Evolutionary conservation across 2,329 filamentous ascomycete genomes (phyloP).

Genomic region (Pestalotiopsis sp.): DNA sequence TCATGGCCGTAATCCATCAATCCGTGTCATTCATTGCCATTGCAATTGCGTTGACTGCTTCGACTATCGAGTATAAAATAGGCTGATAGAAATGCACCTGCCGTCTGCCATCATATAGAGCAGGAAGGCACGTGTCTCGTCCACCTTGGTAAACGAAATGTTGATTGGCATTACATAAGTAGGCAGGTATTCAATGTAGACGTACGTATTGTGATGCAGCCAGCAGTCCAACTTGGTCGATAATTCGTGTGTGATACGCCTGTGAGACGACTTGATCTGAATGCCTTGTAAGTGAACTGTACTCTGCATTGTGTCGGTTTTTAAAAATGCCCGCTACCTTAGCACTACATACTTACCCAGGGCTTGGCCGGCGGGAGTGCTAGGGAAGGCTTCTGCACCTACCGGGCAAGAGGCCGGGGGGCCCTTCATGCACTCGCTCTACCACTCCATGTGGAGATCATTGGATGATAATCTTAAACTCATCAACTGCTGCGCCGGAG

Average conservation of each 20-base stretch:
- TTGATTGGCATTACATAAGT: neutral
- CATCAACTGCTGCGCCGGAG: constrained; percentile 19
- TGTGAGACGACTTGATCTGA: too few relatives aligned
- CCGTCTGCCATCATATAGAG: too few relatives aligned
- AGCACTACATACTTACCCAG: neutral
- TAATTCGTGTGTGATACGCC: neutral
- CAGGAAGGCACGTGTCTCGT: neutral
- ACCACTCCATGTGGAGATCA: constrained; percentile 30
- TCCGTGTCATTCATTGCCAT: too few relatives aligned
- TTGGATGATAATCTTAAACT: constrained; percentile 29
- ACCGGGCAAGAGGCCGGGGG: constrained; percentile 3
- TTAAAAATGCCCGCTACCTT: neutral
- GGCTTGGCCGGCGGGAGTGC: constrained; percentile 8
- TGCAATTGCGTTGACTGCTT: too few relatives aligned
- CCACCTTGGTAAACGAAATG: neutral
- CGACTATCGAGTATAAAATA: too few relatives aligned
- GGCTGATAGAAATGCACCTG: too few relatives aligned
- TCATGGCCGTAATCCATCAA: too few relatives aligned
- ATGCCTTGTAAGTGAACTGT: too few relatives aligned
- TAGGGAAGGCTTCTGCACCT: constrained; percentile 6
- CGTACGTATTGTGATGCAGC: neutral
- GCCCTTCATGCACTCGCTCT: constrained; percentile 24
- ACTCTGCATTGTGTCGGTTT: neutral
- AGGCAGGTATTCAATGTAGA: neutral
- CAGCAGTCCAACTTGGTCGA: neutral